Evolutionary conservation across 805 yeast genomes (phyloP).

Genomic region (Candida patagonica): DNA sequence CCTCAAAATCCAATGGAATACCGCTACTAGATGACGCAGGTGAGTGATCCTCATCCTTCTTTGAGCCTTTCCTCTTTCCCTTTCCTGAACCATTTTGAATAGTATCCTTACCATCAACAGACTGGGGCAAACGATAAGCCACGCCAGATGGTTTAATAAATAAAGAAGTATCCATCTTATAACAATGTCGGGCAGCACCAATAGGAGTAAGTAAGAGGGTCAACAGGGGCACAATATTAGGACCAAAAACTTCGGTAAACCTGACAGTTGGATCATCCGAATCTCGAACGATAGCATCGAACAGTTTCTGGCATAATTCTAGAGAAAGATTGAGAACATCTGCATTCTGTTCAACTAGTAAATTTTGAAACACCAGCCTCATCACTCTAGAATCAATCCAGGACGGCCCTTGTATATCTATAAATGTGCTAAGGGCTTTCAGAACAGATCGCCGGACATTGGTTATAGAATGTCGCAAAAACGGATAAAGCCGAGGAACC

Average conservation of each 20-base stretch:
- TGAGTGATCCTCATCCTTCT: slow-evolving; percentile 1
- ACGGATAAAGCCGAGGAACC: slow-evolving; percentile 89
- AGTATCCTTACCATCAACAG: slow-evolving; percentile 18
- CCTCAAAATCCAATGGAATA: slow-evolving; percentile 25
- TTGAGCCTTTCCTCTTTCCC: slow-evolving; percentile 3
- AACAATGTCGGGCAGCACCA: slow-evolving; percentile 84
- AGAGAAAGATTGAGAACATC: slow-evolving; percentile 59
- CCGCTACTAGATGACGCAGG: slow-evolving; percentile 1
- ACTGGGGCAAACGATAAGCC: slow-evolving; percentile 21
- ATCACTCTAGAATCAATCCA: slow-evolving; percentile 76
- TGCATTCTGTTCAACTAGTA: slow-evolving; percentile 78
- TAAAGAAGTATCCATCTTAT: slow-evolving; percentile 67
- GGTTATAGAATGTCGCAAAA: slow-evolving; percentile 85
- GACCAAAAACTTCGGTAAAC: slow-evolving; percentile 44
- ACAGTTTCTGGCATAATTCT: slow-evolving; percentile 47
- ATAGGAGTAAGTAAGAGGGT: slow-evolving; percentile 83
- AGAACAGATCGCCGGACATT: slow-evolving; percentile 86
- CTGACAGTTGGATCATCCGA: slow-evolving; percentile 25
- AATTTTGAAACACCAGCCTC: slow-evolving; percentile 74
- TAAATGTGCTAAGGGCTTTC: slow-evolving; percentile 68
- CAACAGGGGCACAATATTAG: slow-evolving; percentile 52
- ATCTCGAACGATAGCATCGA: slow-evolving; percentile 28
- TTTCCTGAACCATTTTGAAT: slow-evolving; percentile 7
- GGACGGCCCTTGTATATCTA: slow-evolving; percentile 36
- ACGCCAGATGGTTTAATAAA: slow-evolving; percentile 75